Base-by-base conservation (phyloP, 2,329 filamentous ascomycete genomes). In the Lomentospora prolificans region DNA sequence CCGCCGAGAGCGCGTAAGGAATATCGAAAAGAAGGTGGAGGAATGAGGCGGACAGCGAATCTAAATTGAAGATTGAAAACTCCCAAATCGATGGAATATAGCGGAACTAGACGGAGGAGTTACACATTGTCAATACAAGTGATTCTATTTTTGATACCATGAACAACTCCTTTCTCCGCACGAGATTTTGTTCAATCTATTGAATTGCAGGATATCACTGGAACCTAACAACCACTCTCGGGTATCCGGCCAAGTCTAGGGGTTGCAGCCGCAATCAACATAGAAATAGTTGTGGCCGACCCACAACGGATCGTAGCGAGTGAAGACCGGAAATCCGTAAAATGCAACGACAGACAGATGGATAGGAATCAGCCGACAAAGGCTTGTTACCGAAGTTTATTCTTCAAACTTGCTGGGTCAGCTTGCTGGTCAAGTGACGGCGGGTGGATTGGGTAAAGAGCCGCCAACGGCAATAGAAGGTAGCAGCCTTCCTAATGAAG, bases 1-100 rank as follows among this genome's bases (percentile, higher is more conserved):
- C 81, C 66, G 80, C 78, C 31, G 78, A 80, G 68, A 67, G 68
- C 25, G 63, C 73, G 59, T 77, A 67, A 65, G 28, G 30, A 22
- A 10, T n/a, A 53, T 17, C 22, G 28, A 39, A 25, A 17, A 41
- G 19, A 2, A 24, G 22, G 25, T 53, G 22, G 10, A 22, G 10
- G 22, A 31, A 9, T 25, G 19, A 22, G 44, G 30, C 30, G 12
- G 30, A 33, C 12, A 12, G 30, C 30, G 30, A 6, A 12, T 33
- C 7, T 12, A 33, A 33, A 33, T 12, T 48, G 17, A 22, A 22
- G 44, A 48, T 48, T 10, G 24, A 48, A 25, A 27, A 48, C 44
- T 48, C 10, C 17, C 10, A 48, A 19, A 25, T 25, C 5, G 9
- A 22, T 22, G 10, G 6, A 10, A 22, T n/a, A 17, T 28, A 28